Evolutionary conservation across 1,139 yeast species (phyloP), one percentile per base, ranked within the genome.

Genomic region (Debaryomycetaceae sp.): DNA sequence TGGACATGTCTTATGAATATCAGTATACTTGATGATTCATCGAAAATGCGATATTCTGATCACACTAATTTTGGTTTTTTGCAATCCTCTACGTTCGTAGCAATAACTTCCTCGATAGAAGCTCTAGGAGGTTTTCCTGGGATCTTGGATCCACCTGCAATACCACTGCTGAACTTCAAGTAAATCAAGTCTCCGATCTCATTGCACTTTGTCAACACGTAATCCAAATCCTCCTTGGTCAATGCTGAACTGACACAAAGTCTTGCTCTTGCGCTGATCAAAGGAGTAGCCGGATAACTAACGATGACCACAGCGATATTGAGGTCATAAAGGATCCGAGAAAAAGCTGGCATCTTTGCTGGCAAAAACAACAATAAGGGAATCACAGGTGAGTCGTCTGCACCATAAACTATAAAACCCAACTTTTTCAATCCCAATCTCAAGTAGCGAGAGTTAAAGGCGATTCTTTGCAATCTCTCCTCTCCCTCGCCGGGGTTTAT

Each of bases 281-380:
- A 76, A 30, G 97, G 97, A 1, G 99, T 91, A 1, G 99, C 99
- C 7, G 99, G 99, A 62, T 93, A 93, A 27, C 98, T 97, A 40
- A 91, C 98, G 55, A 93, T 85, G 39, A 95, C 99, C 43, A 93
- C 93, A 5, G 99, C 99, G 50, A 93, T 84, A 45, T 87, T 87
- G 66, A 81, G 73, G 46, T 79, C 82, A 55, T 87, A 80, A 76
- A 93, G 78, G 77, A 81, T 78, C 63, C 97, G 80, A 37, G 97
- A 86, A 50, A 90, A 80, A 0, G 95, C 91, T 13, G 97, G 95
- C 96, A 93, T 89, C 65, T 90, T 91, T 31, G 95, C 83, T 33
- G 99, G 99, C 45, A 89, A 82, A 61, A 85, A 93, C 49, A 91
- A 70, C 63, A 95, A 74, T 49, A 93, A 66, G 33, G 99, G 99